Evolutionary conservation across 176 grass and related monocot species (phyloP), one percentile per base, ranked within the genome.

Genomic region (Eleusine indica): DNA sequence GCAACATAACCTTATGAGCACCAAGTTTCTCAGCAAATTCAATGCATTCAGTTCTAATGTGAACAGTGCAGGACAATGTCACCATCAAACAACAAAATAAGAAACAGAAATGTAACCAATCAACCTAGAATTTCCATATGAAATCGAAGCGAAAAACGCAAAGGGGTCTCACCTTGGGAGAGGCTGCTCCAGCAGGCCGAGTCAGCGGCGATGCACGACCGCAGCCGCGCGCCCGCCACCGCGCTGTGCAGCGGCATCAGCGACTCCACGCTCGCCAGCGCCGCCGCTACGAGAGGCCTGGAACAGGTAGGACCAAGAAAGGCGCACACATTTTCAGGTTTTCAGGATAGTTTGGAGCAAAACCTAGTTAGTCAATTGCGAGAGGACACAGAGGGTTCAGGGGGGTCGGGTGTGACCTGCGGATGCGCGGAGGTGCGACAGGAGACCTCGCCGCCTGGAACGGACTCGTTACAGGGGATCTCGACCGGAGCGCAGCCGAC

Each of bases 231-330:
- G 15, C 84, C 82, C 13, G 91, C 94, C 46, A 93, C 85, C 67
- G 88, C 86, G 66, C 81, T 91, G 78, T 96, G 94, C 38, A 96
- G 77, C 32, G 94, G 94, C 94, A 96, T 83, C 77, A 96, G 63
- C 0, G 91, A 87, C 16, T 91, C 91, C 5, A 68, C 49, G 40
- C 76, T 78, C 9, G 86, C 84, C 73, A 96, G 70, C 19, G 81
- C 86, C 21, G 84, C 82, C 61, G 73, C 84, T 1, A 74, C 39
- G 1, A 73, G 3, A 7, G 83, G 38, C 84, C 88, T 91, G 79
- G 18, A 4, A 49, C 63, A 30, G 18, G 29, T 53, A 73, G 51
- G 7, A n/a, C 6, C 17, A 85, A 38, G 6, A 82, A 70, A 66
- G 10, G 18, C 12, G 19, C 39, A 9, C 67, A 9, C 67, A 53